phyloP scores from a whole-genome alignment of 257 asterid genomes.

The Verbascum thapsus region DNA sequence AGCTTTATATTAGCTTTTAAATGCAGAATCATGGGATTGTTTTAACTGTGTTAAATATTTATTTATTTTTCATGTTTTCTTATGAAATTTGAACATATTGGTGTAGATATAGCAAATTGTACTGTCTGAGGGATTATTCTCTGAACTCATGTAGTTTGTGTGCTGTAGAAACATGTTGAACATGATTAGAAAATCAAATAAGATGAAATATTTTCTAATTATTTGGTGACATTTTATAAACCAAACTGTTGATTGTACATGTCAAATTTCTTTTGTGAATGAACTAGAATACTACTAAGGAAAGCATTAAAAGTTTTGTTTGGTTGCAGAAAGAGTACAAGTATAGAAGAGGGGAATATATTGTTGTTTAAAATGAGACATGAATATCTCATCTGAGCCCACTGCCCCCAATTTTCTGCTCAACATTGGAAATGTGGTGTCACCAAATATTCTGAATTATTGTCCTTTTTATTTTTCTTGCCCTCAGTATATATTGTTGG shows the following conservation, averaged over 20 bases:
- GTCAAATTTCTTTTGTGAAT: neutral
- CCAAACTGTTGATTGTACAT: neutral
- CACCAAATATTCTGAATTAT: neutral
- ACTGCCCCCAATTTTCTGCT: constrained; percentile 15
- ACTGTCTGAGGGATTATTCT: neutral
- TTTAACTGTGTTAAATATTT: neutral
- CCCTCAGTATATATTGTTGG: too few relatives aligned
- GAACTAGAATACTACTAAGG: neutral
- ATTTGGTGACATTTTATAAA: too few relatives aligned
- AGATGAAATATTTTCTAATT: too few relatives aligned
- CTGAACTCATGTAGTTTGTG: constrained; percentile 29
- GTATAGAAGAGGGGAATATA: constrained; percentile 34
- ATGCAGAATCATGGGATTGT: neutral
- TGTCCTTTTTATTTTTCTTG: too few relatives aligned
- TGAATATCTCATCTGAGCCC: constrained; percentile 32
- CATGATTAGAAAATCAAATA: neutral
- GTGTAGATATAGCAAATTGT: neutral
- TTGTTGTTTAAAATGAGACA: constrained; percentile 33
- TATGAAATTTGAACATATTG: constrained; percentile 4
- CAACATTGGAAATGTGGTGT: constrained; percentile 39
- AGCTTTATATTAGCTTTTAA: neutral
- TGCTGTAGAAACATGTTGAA: constrained; percentile 24
- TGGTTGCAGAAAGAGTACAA: neutral
- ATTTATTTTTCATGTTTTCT: neutral
- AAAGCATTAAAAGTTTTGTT: neutral